These are phyloP conservation scores for Aphanocladium album DNA, from an alignment of 2,329 filamentous ascomycete genomes.

Conservation along the genomic window DNA sequence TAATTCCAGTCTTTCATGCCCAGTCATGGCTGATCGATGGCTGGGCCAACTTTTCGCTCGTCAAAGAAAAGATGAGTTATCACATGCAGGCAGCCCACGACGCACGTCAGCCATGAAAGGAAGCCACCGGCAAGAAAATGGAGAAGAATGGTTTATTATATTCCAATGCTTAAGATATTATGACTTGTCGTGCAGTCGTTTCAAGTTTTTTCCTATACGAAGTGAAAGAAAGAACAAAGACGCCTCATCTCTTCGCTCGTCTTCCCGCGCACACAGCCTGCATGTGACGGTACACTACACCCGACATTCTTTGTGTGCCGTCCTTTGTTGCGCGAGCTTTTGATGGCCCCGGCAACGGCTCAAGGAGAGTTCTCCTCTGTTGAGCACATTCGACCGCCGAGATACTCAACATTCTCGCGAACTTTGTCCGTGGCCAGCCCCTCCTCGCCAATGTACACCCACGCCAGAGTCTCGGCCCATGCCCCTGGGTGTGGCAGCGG, in stretches of 20 bases:
- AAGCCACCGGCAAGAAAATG: not conserved
- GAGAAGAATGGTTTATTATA: not conserved
- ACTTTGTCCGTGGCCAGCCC: constrained; percentile 40
- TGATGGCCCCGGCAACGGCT: not conserved
- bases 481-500: constrained; percentile 52
- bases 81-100: not conserved
- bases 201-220: not conserved
- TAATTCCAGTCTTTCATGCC: not conserved
- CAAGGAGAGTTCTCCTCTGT: not conserved
- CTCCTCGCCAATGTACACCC: constrained; percentile 49
- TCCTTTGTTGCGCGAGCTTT: constrained; percentile 7
- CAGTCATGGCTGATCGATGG: constrained; percentile 1
- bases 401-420: constrained; percentile 48
- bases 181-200: constrained; percentile 3
- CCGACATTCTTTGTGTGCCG: constrained; percentile 8
- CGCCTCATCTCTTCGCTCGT: constrained; percentile 8
- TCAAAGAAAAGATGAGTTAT: constrained; percentile 2
- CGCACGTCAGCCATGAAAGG: not conserved
- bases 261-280: not conserved
- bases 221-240: constrained; percentile 5
- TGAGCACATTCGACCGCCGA: constrained; percentile 41
- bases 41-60: not conserved
- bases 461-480: constrained; percentile 51
- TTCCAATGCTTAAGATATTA: not conserved
- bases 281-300: constrained; percentile 10